phyloP scores from a whole-genome alignment of 495 filamentous ascomycete genomes.

The Xylaria longipes region DNA sequence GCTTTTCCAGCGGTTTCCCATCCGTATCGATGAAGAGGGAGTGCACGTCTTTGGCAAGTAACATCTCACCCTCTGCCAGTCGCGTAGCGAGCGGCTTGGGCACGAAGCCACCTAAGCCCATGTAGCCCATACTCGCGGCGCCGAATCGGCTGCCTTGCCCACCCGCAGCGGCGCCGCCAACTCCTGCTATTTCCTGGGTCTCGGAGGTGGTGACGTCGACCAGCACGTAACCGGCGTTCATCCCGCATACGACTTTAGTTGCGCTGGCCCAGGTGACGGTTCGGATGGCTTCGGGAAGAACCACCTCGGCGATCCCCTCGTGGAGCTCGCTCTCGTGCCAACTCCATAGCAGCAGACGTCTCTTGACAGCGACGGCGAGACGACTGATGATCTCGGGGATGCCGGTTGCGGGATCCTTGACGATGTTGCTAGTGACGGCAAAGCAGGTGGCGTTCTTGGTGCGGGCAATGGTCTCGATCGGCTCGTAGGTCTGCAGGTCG shows the following conservation, averaged over 20 bases:
- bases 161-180: slow-evolving; percentile 71
- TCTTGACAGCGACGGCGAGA: slow-evolving; percentile 89
- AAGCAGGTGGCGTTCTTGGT: slow-evolving; percentile 90
- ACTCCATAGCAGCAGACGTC: slow-evolving; percentile 86
- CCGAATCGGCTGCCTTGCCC: slow-evolving; percentile 69
- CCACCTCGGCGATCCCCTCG: slow-evolving; percentile 74
- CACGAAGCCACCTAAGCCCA: slow-evolving; percentile 88
- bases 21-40: slow-evolving; percentile 87
- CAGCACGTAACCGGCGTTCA: slow-evolving; percentile 86
- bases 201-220: slow-evolving; percentile 78
- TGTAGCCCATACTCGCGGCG: slow-evolving; percentile 82
- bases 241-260: slow-evolving; percentile 81
- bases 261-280: slow-evolving; percentile 89
- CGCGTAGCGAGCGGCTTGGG: slow-evolving; percentile 88
- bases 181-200: slow-evolving; percentile 77
- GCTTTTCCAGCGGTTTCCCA: slow-evolving; percentile 80
- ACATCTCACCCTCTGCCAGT: slow-evolving; percentile 79
- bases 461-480: slow-evolving; percentile 72
- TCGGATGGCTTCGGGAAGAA: slow-evolving; percentile 78
- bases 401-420: slow-evolving; percentile 83
- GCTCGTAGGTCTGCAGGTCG: slow-evolving; percentile 81
- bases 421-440: slow-evolving; percentile 92
- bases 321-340: slow-evolving; percentile 95
- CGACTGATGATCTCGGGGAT: slow-evolving; percentile 90
- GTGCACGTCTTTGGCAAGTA: slow-evolving; percentile 95